These are phyloP conservation scores for Phialophora verrucosa DNA, from an alignment of 2,329 filamentous ascomycete species.

Conservation along the genomic window DNA sequence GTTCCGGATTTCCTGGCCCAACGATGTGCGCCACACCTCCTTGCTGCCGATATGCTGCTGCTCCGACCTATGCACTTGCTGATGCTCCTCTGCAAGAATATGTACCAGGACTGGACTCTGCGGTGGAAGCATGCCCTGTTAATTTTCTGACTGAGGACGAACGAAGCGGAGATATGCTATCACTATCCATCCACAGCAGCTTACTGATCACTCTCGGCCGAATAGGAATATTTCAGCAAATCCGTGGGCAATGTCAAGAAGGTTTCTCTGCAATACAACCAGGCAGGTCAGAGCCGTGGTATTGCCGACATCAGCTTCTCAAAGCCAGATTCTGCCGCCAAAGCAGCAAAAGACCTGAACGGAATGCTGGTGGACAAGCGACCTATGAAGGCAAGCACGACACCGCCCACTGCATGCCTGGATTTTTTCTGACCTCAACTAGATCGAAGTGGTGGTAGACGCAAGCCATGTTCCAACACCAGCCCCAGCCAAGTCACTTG, in stretches of 20 bases:
- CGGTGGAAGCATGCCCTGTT: constrained; percentile 30
- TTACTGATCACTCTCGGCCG: constrained; percentile 57
- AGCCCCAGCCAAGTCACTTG: constrained; percentile 72
- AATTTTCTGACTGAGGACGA: constrained; percentile 23
- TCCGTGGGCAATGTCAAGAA: constrained; percentile 89
- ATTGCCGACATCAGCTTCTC: constrained; percentile 88
- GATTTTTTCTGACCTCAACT: constrained; percentile 33
- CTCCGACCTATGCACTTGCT: constrained; percentile 28
- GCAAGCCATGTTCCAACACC: constrained; percentile 73
- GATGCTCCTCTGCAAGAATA: constrained; percentile 33
- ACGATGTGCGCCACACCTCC: background rate
- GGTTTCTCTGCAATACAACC: constrained; percentile 90
- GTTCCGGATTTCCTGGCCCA: background rate
- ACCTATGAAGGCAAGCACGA: constrained; percentile 77
- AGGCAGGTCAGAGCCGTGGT: constrained; percentile 87
- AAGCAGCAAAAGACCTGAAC: constrained; percentile 83
- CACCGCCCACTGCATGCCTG: constrained; percentile 16
- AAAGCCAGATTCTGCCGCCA: constrained; percentile 79
- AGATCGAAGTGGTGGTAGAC: constrained; percentile 91
- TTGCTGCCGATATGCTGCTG: constrained; percentile 29
- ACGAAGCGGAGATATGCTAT: constrained; percentile 32
- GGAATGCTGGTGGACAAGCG: constrained; percentile 87
- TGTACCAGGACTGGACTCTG: constrained; percentile 31
- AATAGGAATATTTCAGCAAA: constrained; percentile 94
- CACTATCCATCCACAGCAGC: constrained; percentile 35